Percentiles rank a stretch among this genome's conserved stretches.
Conservation (phyloP, 208 protist genomes). For the Leishmania turanica region DNA sequence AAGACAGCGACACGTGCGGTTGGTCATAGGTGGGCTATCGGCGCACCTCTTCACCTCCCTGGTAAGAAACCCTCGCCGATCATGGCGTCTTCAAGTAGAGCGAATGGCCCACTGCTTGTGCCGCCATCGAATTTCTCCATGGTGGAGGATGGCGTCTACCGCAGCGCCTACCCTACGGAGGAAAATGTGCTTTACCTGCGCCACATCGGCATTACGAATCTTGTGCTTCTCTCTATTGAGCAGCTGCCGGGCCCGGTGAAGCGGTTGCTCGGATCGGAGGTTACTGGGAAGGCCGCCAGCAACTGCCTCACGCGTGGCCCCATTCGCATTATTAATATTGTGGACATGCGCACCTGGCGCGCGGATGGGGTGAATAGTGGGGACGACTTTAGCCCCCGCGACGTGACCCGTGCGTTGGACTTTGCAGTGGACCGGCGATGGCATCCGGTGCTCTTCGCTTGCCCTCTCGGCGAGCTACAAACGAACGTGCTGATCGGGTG, state of each 20-base stretch:
- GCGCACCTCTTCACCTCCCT: background rate
- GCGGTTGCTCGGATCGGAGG: slow-evolving; percentile 27
- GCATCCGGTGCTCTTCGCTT: slow-evolving; percentile 91
- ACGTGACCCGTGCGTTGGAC: slow-evolving; percentile 76
- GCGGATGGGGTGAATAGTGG: slow-evolving; percentile 47
- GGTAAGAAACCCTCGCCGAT: background rate
- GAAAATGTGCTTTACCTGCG: slow-evolving; percentile 71
- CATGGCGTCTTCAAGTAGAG: background rate
- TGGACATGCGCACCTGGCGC: slow-evolving; percentile 68
- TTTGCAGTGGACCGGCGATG: slow-evolving; percentile 77
- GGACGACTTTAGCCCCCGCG: slow-evolving; percentile 74
- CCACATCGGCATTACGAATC: slow-evolving; percentile 75
- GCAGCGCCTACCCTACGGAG: slow-evolving; percentile 82
- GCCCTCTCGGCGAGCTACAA: slow-evolving; percentile 85
- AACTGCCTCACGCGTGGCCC: slow-evolving; percentile 20
- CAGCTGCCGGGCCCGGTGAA: slow-evolving; percentile 57
- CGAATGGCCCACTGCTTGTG: slow-evolving; percentile 21
- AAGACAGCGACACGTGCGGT: background rate
- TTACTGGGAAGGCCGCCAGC: slow-evolving; percentile 13
- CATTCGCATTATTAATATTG: slow-evolving; percentile 61
- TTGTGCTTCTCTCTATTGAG: slow-evolving; percentile 87
- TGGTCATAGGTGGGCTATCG: background rate
- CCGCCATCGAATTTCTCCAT: slow-evolving; percentile 82
- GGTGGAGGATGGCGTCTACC: slow-evolving; percentile 79
- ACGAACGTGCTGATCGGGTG: slow-evolving; percentile 89